These are phyloP conservation scores for Hirsutella rhossiliensis DNA, from an alignment of 2,329 filamentous ascomycete species.

Conservation along the genomic window DNA sequence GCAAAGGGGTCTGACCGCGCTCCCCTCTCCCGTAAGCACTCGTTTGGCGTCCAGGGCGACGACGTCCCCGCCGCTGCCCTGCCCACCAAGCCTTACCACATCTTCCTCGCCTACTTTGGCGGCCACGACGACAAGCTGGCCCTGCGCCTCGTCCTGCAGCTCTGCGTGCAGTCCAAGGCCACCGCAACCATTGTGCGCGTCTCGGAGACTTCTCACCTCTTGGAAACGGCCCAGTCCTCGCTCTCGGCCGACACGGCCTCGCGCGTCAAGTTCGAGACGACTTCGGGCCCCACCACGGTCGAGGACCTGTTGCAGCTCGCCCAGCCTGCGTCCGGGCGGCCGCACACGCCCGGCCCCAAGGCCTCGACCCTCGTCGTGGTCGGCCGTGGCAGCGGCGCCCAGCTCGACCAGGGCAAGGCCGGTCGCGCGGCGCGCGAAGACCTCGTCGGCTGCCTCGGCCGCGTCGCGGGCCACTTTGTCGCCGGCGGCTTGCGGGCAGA, in stretches of 20 bases:
- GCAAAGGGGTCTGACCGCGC: slow-evolving; percentile 15
- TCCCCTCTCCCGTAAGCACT: slow-evolving; percentile 38
- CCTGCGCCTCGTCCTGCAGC: slow-evolving; percentile 68
- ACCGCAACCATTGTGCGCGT: slow-evolving; percentile 58
- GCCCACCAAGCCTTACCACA: slow-evolving; percentile 61
- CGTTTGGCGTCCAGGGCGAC: slow-evolving; percentile 42
- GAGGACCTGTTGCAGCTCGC: slow-evolving; percentile 12
- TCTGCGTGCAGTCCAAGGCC: slow-evolving; percentile 67
- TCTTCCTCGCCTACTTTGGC: slow-evolving; percentile 82
- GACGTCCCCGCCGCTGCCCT: slow-evolving; percentile 46
- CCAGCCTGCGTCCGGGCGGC: slow-evolving; percentile 3
- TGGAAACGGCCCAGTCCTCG: slow-evolving; percentile 4
- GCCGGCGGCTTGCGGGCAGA: slow-evolving; percentile 11
- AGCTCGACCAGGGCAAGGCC: slow-evolving; percentile 11
- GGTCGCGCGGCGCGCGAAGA: slow-evolving; percentile 7
- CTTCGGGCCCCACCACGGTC: slow-evolving; percentile 5
- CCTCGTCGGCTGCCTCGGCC: slow-evolving; percentile 10
- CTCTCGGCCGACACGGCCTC: slow-evolving; percentile 4
- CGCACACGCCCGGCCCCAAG: not conserved
- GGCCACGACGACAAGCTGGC: slow-evolving; percentile 72
- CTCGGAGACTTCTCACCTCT: slow-evolving; percentile 1
- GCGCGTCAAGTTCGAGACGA: slow-evolving; percentile 10
- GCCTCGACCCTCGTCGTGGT: slow-evolving; percentile 10
- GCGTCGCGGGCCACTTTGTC: slow-evolving; percentile 10
- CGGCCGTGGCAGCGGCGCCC: slow-evolving; percentile 8